Evolutionary conservation across 495 filamentous ascomycete genomes (phyloP), one percentile per base, ranked within the genome.

Genomic region (Tuber brumale): DNA sequence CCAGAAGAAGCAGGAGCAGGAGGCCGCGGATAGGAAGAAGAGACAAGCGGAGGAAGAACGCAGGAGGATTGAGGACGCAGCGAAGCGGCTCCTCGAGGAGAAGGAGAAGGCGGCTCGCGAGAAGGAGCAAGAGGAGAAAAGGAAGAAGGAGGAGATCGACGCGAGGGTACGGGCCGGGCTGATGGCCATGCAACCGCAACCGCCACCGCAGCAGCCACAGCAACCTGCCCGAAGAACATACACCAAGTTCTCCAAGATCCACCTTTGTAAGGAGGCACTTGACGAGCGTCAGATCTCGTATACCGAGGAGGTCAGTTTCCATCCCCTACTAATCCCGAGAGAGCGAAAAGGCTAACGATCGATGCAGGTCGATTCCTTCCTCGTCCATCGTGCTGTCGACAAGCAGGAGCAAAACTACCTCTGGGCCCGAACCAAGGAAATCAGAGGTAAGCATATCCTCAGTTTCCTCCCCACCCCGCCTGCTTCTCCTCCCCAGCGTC

Each of bases 21-120:
- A 80, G 18, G 72, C 46, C 8, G 70, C 72, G 39, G 71, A 57
- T 14, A 75, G 44, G 14, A 84, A 86, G 79, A 88, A 88, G 72
- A 84, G 87, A 77, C 85, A 85, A 80, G 76, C 81, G 31, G 85
- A 86, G 27, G 89, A 89, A 2, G 84, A 86, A 42, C 87, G 85
- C 74, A 84, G 85, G 39, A 84, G 85, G 23, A 82, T 82, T 0
- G 84, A 89, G 75, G 86, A 86, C 4, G 78, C 72, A n/a, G 79
- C 79, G 0, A 82, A 84, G 0, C 79, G 77, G 19, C 44, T 89
- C 19, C 84, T 84, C 21, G 61, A 77, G 1, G 86, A 89, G 79
- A 78, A 89, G 72, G 79, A 75, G 9, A 76, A 31, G 1, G 85
- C 87, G 8, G 77, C 57, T 31, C 39, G 76, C 2, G 66, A 45